Percentiles rank a stretch among this genome's conserved stretches.
phyloP scores from a whole-genome alignment of 345 rosid genomes.

The Eutrema yunnanense region DNA sequence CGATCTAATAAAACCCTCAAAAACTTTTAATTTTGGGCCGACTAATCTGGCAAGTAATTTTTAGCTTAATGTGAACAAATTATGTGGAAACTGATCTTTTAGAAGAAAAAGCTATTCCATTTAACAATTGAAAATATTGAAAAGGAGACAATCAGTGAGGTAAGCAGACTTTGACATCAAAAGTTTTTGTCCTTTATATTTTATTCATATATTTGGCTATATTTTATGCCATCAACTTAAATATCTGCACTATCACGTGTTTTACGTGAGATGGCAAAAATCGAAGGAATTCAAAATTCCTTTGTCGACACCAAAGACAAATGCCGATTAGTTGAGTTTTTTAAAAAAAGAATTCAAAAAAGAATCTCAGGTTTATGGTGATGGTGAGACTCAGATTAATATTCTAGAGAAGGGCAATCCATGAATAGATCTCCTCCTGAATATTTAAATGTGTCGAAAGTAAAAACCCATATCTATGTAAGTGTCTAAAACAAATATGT shows the following conservation, averaged over 20 bases:
- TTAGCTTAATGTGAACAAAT: neutral
- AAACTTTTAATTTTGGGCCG: neutral
- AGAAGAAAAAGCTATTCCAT: neutral
- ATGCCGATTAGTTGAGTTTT: neutral
- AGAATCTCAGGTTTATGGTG: too few species aligned
- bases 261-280: conserved; percentile 21
- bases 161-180: conserved; percentile 14
- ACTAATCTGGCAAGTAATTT: neutral
- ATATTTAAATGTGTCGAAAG: too few species aligned
- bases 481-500: too few species aligned
- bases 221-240: neutral
- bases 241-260: conserved; percentile 26
- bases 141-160: conserved; percentile 14
- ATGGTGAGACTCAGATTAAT: too few species aligned
- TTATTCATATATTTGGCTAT: neutral
- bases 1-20: neutral
- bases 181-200: neutral
- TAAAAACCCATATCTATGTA: too few species aligned
- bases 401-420: too few species aligned
- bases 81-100: neutral
- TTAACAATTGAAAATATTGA: neutral
- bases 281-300: neutral
- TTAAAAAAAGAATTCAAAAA: too few species aligned
- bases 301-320: conserved; percentile 3
- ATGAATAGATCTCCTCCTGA: too few species aligned